Percentiles rank a stretch among this genome's conserved stretches.
These are phyloP conservation scores for Sutorius australiensis DNA, from an alignment of 768 basidiomycete species.

Conservation along the genomic window DNA sequence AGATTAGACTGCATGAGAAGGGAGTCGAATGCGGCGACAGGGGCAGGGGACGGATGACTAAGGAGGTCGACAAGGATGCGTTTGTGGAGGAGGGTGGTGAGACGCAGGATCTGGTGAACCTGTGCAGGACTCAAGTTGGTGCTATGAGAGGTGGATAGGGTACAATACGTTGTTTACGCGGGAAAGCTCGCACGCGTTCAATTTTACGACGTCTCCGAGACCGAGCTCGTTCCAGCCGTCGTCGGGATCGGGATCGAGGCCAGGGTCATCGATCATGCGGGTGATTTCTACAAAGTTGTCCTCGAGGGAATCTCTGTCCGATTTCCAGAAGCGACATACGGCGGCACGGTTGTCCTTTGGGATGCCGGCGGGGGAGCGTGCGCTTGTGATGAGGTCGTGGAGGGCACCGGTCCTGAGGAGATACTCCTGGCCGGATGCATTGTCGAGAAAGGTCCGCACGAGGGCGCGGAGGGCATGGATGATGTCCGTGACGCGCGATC, in stretches of 20 bases:
- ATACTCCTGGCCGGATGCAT: slow-evolving; percentile 42
- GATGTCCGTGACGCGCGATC: slow-evolving; percentile 37
- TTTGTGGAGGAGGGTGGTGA: slow-evolving; percentile 60
- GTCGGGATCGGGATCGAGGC: slow-evolving; percentile 19
- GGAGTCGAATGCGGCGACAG: slow-evolving; percentile 41
- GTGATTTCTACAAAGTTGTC: slow-evolving; percentile 60
- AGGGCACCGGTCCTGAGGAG: slow-evolving; percentile 55
- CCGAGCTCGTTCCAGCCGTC: slow-evolving; percentile 66
- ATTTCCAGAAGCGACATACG: slow-evolving; percentile 48
- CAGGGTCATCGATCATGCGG: slow-evolving; percentile 41
- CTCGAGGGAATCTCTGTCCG: slow-evolving; percentile 53
- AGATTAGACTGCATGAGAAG: slow-evolving; percentile 48
- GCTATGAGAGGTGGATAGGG: not conserved
- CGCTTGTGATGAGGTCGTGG: slow-evolving; percentile 56
- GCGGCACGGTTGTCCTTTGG: slow-evolving; percentile 57
- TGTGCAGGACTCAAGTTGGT: slow-evolving; percentile 25
- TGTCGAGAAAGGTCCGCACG: slow-evolving; percentile 39
- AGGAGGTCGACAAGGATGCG: slow-evolving; percentile 53
- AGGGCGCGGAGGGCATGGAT: slow-evolving; percentile 45
- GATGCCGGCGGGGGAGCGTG: slow-evolving; percentile 44
- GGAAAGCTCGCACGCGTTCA: slow-evolving; percentile 49
- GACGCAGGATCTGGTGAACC: slow-evolving; percentile 58
- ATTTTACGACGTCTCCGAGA: slow-evolving; percentile 41
- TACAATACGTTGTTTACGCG: slow-evolving; percentile 54
- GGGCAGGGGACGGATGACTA: slow-evolving; percentile 26